A percentile compares a stretch with the other conserved stretches of the same genome.
Evolutionary conservation across 371 early-diverging fungal genomes (phyloP).

Genomic region (Mucor irregularis): DNA sequence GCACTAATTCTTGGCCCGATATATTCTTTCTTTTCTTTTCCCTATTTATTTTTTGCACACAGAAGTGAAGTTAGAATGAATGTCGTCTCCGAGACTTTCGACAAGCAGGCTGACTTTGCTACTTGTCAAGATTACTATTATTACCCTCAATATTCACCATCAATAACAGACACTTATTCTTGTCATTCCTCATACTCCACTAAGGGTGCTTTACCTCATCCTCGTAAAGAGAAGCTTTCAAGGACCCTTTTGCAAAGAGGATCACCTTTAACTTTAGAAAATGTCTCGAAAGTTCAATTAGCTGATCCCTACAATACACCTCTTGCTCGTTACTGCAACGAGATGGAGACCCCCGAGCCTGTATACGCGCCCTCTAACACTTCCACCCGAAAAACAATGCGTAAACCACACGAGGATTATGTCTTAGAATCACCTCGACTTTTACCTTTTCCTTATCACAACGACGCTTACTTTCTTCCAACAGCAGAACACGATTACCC

Average conservation of each 20-base stretch:
- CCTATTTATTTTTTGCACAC: neutral
- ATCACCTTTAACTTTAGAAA: slow-evolving; percentile 16
- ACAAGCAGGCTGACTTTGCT: slow-evolving; percentile 1
- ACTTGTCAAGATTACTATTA: neutral
- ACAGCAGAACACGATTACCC: slow-evolving; percentile 29
- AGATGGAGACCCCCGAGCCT: neutral
- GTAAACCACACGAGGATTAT: neutral
- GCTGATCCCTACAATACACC: slow-evolving; percentile 15
- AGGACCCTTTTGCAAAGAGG: neutral
- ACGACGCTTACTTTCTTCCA: slow-evolving; percentile 28
- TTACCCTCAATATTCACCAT: neutral
- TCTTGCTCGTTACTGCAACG: slow-evolving; percentile 19
- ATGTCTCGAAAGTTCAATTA: slow-evolving; percentile 19
- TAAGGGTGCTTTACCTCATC: slow-evolving; percentile 3
- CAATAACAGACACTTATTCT: neutral
- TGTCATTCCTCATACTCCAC: no score
- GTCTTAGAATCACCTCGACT: slow-evolving; percentile 25
- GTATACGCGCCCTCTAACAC: neutral
- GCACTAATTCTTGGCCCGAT: no score
- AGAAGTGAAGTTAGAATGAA: neutral
- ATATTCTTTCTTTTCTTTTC: neutral
- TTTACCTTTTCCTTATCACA: slow-evolving; percentile 31
- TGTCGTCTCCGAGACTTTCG: neutral
- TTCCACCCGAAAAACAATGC: slow-evolving; percentile 4
- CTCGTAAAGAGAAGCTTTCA: neutral